phyloP scores from a whole-genome alignment of 2,329 filamentous ascomycete species.

The Cladosporium sp. region DNA sequence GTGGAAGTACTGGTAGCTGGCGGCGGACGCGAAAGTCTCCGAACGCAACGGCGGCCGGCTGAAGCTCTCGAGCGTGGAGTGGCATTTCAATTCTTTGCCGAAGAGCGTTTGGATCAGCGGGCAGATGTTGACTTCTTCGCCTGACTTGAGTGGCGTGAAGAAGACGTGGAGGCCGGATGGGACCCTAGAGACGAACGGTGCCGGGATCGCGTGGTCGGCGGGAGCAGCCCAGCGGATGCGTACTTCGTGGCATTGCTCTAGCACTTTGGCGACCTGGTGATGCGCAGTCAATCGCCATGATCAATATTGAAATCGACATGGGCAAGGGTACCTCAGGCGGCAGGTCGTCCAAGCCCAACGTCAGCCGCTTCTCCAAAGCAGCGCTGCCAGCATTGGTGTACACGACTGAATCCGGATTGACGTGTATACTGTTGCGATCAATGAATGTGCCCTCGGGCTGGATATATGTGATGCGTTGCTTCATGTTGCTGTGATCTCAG shows the following conservation, averaged over 20 bases:
- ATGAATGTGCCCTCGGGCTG: constrained; percentile 59
- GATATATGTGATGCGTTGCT: constrained; percentile 69
- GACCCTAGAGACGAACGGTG: constrained; percentile 68
- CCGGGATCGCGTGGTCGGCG: constrained; percentile 49
- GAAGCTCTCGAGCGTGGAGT: constrained; percentile 33
- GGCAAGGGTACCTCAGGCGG: constrained; percentile 51
- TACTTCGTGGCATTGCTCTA: constrained; percentile 63
- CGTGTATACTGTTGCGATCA: constrained; percentile 56
- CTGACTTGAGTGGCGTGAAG: constrained; percentile 54
- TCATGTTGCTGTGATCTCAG: constrained; percentile 48
- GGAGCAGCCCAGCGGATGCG: constrained; percentile 73
- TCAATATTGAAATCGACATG: constrained; percentile 9
- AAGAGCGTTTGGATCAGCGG: constrained; percentile 53
- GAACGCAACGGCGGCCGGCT: constrained; percentile 44
- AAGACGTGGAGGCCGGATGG: constrained; percentile 78
- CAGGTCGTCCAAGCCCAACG: constrained; percentile 66
- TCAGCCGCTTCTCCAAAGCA: constrained; percentile 73
- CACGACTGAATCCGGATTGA: constrained; percentile 49
- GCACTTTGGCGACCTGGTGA: constrained; percentile 15
- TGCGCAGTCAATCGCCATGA: neutral
- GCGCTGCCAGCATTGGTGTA: constrained; percentile 55
- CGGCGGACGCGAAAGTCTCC: constrained; percentile 55
- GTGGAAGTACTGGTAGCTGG: constrained; percentile 66
- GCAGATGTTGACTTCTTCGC: constrained; percentile 46
- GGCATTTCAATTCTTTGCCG: constrained; percentile 50